Conservation (phyloP, 2,329 filamentous ascomycete species). For the Ophiocordyceps camponoti-leonardi region DNA sequence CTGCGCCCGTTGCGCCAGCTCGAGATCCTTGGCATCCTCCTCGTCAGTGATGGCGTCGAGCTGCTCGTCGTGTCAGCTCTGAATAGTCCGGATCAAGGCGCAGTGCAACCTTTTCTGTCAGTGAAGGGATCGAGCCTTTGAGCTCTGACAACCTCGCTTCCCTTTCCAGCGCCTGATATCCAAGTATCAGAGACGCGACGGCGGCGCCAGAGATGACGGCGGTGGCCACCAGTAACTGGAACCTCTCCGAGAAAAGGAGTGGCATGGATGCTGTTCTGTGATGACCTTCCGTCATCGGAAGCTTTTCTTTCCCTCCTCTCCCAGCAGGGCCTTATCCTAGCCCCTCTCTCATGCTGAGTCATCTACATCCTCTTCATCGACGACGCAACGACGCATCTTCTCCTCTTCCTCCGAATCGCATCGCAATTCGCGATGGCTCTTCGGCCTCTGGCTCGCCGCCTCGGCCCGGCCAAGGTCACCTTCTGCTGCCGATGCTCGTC, state of each 20-base stretch:
- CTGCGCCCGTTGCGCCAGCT: slow-evolving; percentile 41
- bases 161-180: slow-evolving; percentile 41
- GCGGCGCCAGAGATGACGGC: slow-evolving; percentile 47
- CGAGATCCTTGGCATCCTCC: slow-evolving; percentile 42
- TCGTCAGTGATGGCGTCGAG: slow-evolving; percentile 46
- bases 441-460: background rate
- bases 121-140: slow-evolving; percentile 39
- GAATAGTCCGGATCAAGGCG: no score
- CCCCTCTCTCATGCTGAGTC: background rate
- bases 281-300: background rate
- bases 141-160: slow-evolving; percentile 36
- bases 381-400: background rate
- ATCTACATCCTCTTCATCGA: background rate
- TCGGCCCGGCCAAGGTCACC: slow-evolving; percentile 4
- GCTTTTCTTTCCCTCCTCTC: no score
- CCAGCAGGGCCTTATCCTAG: no score
- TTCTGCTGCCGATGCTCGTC: slow-evolving; percentile 10
- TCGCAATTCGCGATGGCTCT: background rate
- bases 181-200: slow-evolving; percentile 41
- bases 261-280: background rate
- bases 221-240: slow-evolving; percentile 53
- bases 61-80: slow-evolving; percentile 16
- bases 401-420: background rate
- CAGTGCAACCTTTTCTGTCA: slow-evolving; percentile 2
- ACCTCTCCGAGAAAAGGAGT: slow-evolving; percentile 18